Percentiles rank a stretch among this genome's conserved stretches.
These are phyloP conservation scores for Nyctanthes arbortristis DNA, from an alignment of 257 asterid genomes.

Conservation along the genomic window DNA sequence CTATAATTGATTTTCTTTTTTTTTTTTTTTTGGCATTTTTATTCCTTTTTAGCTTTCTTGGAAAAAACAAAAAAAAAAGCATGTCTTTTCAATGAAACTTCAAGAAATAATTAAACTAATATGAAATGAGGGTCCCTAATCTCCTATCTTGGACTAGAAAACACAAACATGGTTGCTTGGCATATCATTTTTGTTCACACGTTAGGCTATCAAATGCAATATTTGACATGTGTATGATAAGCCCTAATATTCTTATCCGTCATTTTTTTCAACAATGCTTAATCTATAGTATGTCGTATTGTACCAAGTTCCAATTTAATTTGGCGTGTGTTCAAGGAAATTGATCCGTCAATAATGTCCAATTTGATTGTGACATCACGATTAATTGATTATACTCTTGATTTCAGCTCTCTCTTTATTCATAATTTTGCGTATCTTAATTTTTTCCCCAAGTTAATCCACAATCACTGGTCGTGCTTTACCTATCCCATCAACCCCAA, in stretches of 20 bases:
- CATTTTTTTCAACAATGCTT: too few species aligned
- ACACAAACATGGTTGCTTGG: slow-evolving; percentile 12
- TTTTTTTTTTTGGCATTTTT: slow-evolving; percentile 10
- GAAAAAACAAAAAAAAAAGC: slow-evolving; percentile 17
- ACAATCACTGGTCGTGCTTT: too few species aligned
- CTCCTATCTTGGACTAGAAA: slow-evolving; percentile 28
- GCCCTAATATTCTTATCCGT: too few species aligned
- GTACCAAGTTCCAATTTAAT: too few species aligned
- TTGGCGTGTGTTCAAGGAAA: too few species aligned
- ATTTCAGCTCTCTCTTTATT: too few species aligned
- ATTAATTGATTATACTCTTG: too few species aligned
- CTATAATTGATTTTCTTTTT: not conserved
- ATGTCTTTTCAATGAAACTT: slow-evolving; percentile 22
- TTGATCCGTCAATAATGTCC: not conserved
- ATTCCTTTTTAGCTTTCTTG: slow-evolving; percentile 9
- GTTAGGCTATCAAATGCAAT: not conserved
- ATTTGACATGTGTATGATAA: not conserved
- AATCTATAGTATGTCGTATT: too few species aligned
- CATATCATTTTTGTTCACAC: slow-evolving; percentile 20
- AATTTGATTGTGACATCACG: too few species aligned
- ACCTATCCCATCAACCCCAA: too few species aligned
- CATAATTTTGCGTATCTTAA: too few species aligned
- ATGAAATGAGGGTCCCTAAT: slow-evolving; percentile 1
- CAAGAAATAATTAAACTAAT: not conserved
- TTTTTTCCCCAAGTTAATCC: too few species aligned